Evolutionary conservation across 148 eudicot genomes (phyloP).

Genomic region (Spergularia marina): DNA sequence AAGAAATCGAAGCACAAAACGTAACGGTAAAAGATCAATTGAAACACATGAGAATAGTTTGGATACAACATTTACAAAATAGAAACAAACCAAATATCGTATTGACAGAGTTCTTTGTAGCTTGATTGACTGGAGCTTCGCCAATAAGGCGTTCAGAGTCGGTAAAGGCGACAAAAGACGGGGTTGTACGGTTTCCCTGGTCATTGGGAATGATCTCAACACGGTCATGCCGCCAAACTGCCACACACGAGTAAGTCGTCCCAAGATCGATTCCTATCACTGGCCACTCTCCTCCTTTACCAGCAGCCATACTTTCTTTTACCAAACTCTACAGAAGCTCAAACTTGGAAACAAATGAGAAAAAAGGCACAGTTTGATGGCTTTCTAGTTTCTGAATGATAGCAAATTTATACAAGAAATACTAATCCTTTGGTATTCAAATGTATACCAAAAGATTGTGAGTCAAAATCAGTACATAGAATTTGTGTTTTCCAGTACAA

Average conservation of each 20-base stretch:
- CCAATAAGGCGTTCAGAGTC: conserved; percentile 14
- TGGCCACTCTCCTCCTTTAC: conserved; percentile 1
- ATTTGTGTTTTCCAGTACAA: too few species aligned
- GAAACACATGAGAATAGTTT: neutral
- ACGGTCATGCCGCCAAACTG: conserved; percentile 14
- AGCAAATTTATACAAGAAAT: too few species aligned
- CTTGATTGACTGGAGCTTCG: conserved; percentile 19
- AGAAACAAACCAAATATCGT: conserved; percentile 16
- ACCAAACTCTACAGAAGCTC: neutral
- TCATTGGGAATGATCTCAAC: conserved; percentile 19
- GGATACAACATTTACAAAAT: neutral
- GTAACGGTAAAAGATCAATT: neutral
- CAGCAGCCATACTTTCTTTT: neutral
- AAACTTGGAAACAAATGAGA: neutral
- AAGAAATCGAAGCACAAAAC: neutral
- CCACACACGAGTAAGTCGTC: conserved; percentile 20
- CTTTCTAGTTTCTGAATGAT: too few species aligned
- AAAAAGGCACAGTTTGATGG: too few species aligned
- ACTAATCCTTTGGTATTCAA: too few species aligned
- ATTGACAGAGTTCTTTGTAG: neutral
- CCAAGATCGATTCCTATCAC: conserved; percentile 24
- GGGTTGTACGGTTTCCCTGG: conserved; percentile 20
- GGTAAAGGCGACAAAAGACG: conserved; percentile 18
- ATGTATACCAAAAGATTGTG: too few species aligned
- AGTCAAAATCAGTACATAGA: too few species aligned